Evolutionary conservation across 2,329 filamentous ascomycete species (phyloP).

Genomic region (Cercospora zeae-maydis): DNA sequence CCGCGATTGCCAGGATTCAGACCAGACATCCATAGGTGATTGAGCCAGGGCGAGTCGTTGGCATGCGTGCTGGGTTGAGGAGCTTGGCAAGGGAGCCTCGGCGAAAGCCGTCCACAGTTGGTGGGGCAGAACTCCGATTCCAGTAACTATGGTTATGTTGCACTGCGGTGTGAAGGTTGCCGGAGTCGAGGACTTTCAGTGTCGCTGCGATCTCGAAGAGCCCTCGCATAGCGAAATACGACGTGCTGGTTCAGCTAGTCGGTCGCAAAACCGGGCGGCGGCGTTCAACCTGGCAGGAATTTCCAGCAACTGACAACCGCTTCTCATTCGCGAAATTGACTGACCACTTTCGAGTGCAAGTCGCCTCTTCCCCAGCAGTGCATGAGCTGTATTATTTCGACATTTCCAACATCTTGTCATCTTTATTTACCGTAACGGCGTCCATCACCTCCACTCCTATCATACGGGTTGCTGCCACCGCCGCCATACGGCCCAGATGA

Average conservation of each 20-base stretch:
- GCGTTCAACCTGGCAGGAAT: neutral
- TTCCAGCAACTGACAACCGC: neutral
- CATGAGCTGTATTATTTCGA: neutral
- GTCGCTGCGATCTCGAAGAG: neutral
- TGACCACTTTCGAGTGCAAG: neutral
- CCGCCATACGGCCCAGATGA: slow-evolving; percentile 1
- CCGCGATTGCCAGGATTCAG: slow-evolving; percentile 8
- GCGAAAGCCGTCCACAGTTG: neutral
- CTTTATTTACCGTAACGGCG: slow-evolving; percentile 20
- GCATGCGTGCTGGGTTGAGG: neutral
- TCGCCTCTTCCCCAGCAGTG: neutral
- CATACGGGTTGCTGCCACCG: slow-evolving; percentile 16
- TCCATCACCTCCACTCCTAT: slow-evolving; percentile 7
- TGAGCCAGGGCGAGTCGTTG: neutral
- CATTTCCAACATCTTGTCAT: neutral
- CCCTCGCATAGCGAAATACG: neutral
- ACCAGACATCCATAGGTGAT: neutral
- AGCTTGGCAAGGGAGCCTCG: neutral
- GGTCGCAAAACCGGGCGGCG: neutral
- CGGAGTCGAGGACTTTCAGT: neutral
- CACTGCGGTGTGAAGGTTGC: neutral
- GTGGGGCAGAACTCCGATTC: neutral
- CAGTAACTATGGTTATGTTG: neutral
- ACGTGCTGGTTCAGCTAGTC: neutral
- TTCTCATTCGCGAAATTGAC: neutral